Percentiles rank a stretch among this genome's conserved stretches.
Conservation (phyloP, 305 asterid species). For the Withania somnifera region DNA sequence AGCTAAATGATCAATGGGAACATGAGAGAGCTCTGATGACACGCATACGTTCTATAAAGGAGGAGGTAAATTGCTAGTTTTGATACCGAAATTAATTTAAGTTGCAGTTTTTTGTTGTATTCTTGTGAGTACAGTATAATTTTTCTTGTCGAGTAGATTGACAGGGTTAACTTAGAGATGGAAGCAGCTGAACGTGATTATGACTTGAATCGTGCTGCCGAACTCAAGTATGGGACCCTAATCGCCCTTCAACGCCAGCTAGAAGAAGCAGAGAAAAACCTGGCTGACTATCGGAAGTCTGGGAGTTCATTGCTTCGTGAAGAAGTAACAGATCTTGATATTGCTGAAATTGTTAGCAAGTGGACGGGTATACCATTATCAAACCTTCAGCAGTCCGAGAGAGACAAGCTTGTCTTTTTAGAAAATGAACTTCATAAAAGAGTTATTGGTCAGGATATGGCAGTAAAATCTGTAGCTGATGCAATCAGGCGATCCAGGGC, state of each 20-base stretch:
- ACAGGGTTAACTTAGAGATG: constrained; percentile 75
- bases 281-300: constrained; percentile 45
- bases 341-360: constrained; percentile 67
- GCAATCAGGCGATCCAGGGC: constrained; percentile 74
- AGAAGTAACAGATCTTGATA: constrained; percentile 67
- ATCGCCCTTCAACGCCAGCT: constrained; percentile 64
- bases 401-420: constrained; percentile 55
- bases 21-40: constrained; percentile 55
- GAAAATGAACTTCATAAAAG: constrained; percentile 66
- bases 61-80: constrained; percentile 36
- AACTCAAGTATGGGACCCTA: constrained; percentile 65
- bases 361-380: constrained; percentile 85
- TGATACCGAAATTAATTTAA: neutral
- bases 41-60: constrained; percentile 52
- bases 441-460: constrained; percentile 67
- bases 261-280: constrained; percentile 48
- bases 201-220: constrained; percentile 70
- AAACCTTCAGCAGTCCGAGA: constrained; percentile 66
- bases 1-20: constrained; percentile 59
- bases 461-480: constrained; percentile 72
- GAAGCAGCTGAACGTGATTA: constrained; percentile 84
- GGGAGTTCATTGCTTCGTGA: constrained; percentile 59
- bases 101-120: neutral
- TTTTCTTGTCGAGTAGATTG: constrained; percentile 30
- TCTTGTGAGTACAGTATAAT: constrained; percentile 2